A percentile compares a stretch with the other conserved stretches of the same genome.
Evolutionary conservation across 768 basidiomycete genomes (phyloP).

Genomic region (Tricholoma sp.): DNA sequence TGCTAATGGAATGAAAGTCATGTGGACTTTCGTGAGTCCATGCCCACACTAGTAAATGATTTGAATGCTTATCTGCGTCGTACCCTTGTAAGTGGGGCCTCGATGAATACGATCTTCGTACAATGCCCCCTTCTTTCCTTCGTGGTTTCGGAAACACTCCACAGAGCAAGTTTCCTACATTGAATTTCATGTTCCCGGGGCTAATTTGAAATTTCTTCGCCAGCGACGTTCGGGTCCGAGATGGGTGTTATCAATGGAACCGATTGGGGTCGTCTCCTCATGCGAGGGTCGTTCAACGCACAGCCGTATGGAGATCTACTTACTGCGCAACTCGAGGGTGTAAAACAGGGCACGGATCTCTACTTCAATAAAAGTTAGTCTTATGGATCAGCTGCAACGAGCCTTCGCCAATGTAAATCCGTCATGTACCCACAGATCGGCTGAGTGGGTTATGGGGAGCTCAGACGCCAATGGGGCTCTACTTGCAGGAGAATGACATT

Average conservation of each 20-base stretch:
- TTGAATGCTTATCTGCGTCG: no score
- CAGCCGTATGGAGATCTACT: slow-evolving; percentile 63
- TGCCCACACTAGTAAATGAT: slow-evolving; percentile 35
- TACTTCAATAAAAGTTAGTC: slow-evolving; percentile 64
- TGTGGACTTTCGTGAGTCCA: slow-evolving; percentile 22
- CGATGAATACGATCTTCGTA: slow-evolving; percentile 56
- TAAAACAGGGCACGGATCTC: slow-evolving; percentile 52
- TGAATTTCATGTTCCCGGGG: not conserved
- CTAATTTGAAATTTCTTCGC: not conserved
- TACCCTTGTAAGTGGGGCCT: slow-evolving; percentile 48
- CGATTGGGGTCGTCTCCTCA: slow-evolving; percentile 50
- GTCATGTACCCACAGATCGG: slow-evolving; percentile 22
- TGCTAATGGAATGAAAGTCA: slow-evolving; percentile 25
- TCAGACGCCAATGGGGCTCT: slow-evolving; percentile 57
- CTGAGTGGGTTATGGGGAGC: slow-evolving; percentile 67
- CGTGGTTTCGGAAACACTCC: slow-evolving; percentile 47
- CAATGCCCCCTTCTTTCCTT: slow-evolving; percentile 53
- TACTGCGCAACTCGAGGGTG: slow-evolving; percentile 45
- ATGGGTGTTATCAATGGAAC: slow-evolving; percentile 43
- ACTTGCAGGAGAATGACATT: slow-evolving; percentile 58
- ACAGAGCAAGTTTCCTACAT: slow-evolving; percentile 36
- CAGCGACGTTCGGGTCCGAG: not conserved
- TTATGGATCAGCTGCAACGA: not conserved
- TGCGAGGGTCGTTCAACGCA: slow-evolving; percentile 56
- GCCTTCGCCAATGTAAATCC: no score